phyloP scores from a whole-genome alignment of 148 eudicot genomes.

The Drosera capensis region DNA sequence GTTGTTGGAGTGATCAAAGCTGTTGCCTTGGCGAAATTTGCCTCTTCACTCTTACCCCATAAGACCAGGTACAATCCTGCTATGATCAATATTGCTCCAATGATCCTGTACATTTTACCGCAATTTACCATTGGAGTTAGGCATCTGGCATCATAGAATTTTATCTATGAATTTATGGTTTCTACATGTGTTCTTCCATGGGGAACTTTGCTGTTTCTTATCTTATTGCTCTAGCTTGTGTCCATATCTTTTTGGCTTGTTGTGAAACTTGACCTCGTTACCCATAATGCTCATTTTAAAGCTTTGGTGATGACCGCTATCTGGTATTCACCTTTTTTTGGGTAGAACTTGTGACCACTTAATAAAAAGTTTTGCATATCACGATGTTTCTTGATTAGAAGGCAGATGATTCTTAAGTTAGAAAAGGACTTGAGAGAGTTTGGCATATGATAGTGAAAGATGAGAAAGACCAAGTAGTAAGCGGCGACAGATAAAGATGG shows the following conservation, averaged over 20 bases:
- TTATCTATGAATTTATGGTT: background rate
- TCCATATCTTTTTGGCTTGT: no score
- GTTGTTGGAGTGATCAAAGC: constrained; percentile 37
- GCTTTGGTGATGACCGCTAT: no score
- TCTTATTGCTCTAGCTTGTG: no score
- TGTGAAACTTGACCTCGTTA: no score
- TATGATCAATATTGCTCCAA: constrained; percentile 88
- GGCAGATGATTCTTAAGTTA: no score
- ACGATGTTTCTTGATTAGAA: background rate
- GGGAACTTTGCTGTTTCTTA: no score
- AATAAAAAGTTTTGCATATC: no score
- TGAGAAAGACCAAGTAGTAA: constrained; percentile 6
- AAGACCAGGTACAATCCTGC: constrained; percentile 76
- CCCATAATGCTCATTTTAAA: no score
- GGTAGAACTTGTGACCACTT: no score
- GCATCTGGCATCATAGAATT: background rate
- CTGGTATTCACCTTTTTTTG: no score
- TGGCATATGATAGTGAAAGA: constrained; percentile 4
- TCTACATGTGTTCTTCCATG: background rate
- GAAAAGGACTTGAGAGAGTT: background rate
- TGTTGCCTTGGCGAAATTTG: constrained; percentile 39
- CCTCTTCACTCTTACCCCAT: constrained; percentile 89
- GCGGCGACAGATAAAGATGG: constrained; percentile 9
- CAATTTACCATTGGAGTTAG: background rate
- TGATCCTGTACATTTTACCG: constrained; percentile 42